Base-by-base conservation (phyloP, 2,329 filamentous ascomycete genomes). In the Aspergillus costaricaensis region DNA sequence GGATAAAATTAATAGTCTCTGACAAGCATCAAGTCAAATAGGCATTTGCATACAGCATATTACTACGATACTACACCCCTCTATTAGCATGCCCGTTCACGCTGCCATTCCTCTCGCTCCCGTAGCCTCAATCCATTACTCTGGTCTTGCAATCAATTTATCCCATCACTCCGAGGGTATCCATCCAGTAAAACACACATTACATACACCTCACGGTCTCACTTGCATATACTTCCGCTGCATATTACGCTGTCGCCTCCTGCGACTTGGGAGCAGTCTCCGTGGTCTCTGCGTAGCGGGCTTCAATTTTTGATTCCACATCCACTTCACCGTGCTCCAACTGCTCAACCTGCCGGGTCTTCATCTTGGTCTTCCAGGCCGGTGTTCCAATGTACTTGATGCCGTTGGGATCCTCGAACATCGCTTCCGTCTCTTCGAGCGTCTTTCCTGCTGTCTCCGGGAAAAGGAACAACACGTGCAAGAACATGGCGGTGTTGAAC, bases 351-450 rank as follows among this genome's bases (percentile, higher is more conserved):
- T 47, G 48, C 6, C 38, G 43, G 10, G 68, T 71, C 7, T 60
- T 55, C 5, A 69, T 61, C n/a, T 43, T 58, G 12, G 77, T 81
- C 59, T 77, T 75, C 79, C 79, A 81, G 0, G 79, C 71, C 10
- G 66, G 60, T 1, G 76, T 73, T 0, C 74, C 70, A 10, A 72
- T 47, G 55, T 68, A 70, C 44, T 62, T 65, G 25, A 68, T 60
- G 4, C 70, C 70, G 12, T 69, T 61, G 15, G 74, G 72, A 30
- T 76, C 73, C 38, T 73, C 74, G 69, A 92, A 92, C 64, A 92
- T 87, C 5, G 86, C 85, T 65, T 90, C 88, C 72, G 91, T 88
- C 74, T 92, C 89, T 72, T 93, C 90, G 0, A 92, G 83, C 0
- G 88, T 88, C 76, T 86, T 90, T 12, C 89, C 88, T 41, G 86